Percentiles rank a stretch among this genome's conserved stretches.
Evolutionary conservation across 1,284 basidiomycete species (phyloP).

Genomic region (Meira nashicola): DNA sequence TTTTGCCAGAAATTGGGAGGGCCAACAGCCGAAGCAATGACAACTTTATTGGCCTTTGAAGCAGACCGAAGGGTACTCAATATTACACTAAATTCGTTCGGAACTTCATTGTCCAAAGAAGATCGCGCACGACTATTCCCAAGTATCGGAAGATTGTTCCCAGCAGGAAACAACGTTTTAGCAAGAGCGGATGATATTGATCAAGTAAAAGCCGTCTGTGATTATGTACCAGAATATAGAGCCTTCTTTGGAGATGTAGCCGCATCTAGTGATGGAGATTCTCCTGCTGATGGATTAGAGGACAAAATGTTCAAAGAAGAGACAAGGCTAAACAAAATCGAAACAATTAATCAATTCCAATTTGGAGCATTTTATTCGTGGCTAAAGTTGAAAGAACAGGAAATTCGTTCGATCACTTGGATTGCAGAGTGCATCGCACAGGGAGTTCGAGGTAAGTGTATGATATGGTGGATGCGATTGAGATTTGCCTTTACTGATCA

Average conservation of each 20-base stretch:
- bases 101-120: constrained; percentile 89
- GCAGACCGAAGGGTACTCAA: constrained; percentile 94
- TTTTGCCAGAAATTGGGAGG: constrained; percentile 72
- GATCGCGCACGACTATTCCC: constrained; percentile 94
- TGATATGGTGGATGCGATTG: background rate
- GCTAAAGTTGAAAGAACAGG: constrained; percentile 84
- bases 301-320: constrained; percentile 79
- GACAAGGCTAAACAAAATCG: constrained; percentile 36
- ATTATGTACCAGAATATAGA: constrained; percentile 82
- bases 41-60: constrained; percentile 88
- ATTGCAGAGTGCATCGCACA: constrained; percentile 68
- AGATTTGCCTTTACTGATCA: background rate
- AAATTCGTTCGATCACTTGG: constrained; percentile 94
- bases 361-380: constrained; percentile 50
- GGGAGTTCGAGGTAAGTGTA: constrained; percentile 31
- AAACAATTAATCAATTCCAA: constrained; percentile 51
- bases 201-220: constrained; percentile 81
- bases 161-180: constrained; percentile 89
- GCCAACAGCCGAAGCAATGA: constrained; percentile 10
- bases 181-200: constrained; percentile 94
- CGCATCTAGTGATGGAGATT: constrained; percentile 52
- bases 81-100: constrained; percentile 98
- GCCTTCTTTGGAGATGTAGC: constrained; percentile 65
- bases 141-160: constrained; percentile 84
- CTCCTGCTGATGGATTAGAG: constrained; percentile 65